These are phyloP conservation scores for Xylaria sp. DNA, from an alignment of 2,329 filamentous ascomycete genomes.

Conservation along the genomic window DNA sequence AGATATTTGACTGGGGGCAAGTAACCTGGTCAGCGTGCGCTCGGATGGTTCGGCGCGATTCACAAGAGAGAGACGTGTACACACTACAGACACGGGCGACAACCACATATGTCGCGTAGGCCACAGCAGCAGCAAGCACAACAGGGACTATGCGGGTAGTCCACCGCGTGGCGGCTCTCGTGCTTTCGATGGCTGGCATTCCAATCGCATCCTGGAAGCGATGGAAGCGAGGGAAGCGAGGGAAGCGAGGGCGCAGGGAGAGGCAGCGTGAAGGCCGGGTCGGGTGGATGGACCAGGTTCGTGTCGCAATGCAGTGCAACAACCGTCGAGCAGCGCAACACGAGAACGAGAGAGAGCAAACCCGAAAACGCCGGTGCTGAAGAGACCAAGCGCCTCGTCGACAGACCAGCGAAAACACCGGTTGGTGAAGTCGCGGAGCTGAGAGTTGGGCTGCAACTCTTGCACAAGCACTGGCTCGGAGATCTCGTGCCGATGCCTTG, in stretches of 20 bases:
- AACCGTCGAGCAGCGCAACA: neutral
- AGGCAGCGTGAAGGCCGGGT: neutral
- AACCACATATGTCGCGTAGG: conserved; percentile 74
- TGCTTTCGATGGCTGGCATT: conserved; percentile 44
- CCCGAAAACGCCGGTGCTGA: no score
- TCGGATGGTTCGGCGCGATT: neutral
- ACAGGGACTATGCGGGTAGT: conserved; percentile 71
- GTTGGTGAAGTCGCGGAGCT: neutral
- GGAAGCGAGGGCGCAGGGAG: neutral
- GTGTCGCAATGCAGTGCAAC: no score
- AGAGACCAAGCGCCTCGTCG: conserved; percentile 11
- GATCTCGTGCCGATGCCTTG: conserved; percentile 2
- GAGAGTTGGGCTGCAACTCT: conserved; percentile 21
- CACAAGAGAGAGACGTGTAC: conserved; percentile 41
- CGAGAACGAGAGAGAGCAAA: no score
- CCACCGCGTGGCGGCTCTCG: conserved; percentile 58
- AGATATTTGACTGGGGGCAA: conserved; percentile 70
- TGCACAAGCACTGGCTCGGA: neutral
- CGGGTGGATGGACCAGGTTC: neutral
- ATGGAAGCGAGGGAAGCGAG: neutral
- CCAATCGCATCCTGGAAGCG: conserved; percentile 30
- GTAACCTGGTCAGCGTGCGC: conserved; percentile 5
- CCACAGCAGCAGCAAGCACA: conserved; percentile 68
- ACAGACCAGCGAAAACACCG: neutral
- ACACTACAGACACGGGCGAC: conserved; percentile 71